Percentiles rank a stretch among this genome's conserved stretches.
phyloP scores from a whole-genome alignment of 106 monocot species.

The Platanthera guangdongensis region DNA sequence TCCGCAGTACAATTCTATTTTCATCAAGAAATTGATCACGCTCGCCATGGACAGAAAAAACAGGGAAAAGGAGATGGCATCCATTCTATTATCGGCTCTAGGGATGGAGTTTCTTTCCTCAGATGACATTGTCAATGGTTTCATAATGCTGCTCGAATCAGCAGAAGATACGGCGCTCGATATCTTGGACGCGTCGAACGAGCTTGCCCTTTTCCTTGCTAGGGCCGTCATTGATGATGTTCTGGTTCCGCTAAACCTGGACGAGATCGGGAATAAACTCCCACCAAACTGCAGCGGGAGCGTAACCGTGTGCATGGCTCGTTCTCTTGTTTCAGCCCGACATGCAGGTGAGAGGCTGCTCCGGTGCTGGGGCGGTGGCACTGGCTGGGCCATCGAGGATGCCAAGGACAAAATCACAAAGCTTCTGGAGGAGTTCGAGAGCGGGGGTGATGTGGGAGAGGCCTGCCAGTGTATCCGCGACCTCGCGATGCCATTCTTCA shows the following conservation, averaged over 20 bases:
- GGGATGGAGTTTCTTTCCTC: conserved; percentile 61
- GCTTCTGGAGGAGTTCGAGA: conserved; percentile 85
- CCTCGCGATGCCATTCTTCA: conserved; percentile 87
- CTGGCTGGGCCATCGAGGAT: conserved; percentile 90
- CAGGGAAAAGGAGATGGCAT: conserved; percentile 96
- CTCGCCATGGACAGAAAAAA: conserved; percentile 95
- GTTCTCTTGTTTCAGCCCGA: conserved; percentile 63
- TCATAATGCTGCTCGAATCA: conserved; percentile 78
- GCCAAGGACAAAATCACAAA: conserved; percentile 91
- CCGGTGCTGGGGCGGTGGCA: conserved; percentile 91
- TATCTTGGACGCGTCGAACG: conserved; percentile 81
- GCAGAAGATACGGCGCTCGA: conserved; percentile 87
- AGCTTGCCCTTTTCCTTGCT: conserved; percentile 79
- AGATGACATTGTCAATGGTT: conserved; percentile 70
- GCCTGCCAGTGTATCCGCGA: conserved; percentile 92
- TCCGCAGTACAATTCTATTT: conserved; percentile 68
- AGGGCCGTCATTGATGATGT: conserved; percentile 90
- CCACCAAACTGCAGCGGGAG: conserved; percentile 58
- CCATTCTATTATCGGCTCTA: conserved; percentile 65
- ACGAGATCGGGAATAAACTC: conserved; percentile 65
- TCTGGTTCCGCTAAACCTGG: conserved; percentile 61
- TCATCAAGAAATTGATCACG: conserved; percentile 82
- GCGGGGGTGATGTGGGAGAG: conserved; percentile 74
- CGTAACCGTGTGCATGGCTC: conserved; percentile 72
- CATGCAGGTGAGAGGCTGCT: conserved; percentile 88